Base-by-base conservation (phyloP, 1,284 basidiomycete genomes). In the Inonotus obliquus region DNA sequence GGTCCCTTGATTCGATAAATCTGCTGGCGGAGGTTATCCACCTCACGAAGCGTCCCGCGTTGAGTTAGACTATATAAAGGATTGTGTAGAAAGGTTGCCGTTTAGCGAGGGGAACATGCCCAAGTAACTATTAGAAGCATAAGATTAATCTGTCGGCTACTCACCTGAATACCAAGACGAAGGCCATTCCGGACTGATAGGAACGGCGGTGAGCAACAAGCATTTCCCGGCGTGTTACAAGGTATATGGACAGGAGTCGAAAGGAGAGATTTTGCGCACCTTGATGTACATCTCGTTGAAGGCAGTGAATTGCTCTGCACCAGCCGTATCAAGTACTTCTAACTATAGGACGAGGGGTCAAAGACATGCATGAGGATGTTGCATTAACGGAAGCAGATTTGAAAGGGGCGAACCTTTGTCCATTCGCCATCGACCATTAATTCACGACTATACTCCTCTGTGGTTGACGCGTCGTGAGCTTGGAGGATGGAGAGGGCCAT, bases 241-340 rank as follows among this genome's bases (percentile, higher is more conserved):
- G 32, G 32, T 9, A 32, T 32, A 32, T 9, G 32, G 32, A 32
- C 32, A 32, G 32, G 32, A 9, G 32, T 32, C 4, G 32, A 32
- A 9, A 32, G 32, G 32, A 6, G 32, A 5, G 39, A n/a, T n/a
- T 44, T 21, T 57, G 44, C 38, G 55, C 66, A 88, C 89, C 79
- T 87, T 86, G 70, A 92, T 89, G 70, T 91, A 91, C 9, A 87
- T 77, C 72, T 92, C 91, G 67, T 89, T 91, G 60, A 91, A 75
- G 21, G 86, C 85, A 13, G 79, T 89, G 70, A 92, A 92, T 71
- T 92, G 93, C 70, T 92, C 92, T n/a, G 88, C 87, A 11, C 94
- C 93, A 19, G 94, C 94, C 13, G 94, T 96, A 71, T 96, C 94
- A 60, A 94, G 74, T 41, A 96, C 86, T 70, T 96, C 91, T 61